Base-by-base conservation (phyloP, 352 stramenopile species). In the Thalassiosira livingstoniorum region DNA sequence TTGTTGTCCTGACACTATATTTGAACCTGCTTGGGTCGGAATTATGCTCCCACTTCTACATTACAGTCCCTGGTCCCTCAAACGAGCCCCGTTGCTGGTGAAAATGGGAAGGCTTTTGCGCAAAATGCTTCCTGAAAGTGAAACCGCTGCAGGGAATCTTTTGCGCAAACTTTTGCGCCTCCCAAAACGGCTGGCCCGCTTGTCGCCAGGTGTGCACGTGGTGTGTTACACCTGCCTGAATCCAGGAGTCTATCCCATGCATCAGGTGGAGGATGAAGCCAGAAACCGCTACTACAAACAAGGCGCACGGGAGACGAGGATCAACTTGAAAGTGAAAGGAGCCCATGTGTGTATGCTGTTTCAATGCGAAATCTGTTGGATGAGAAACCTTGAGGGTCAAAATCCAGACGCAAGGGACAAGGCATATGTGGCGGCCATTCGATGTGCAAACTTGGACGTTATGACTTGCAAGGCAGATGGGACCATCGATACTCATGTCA, bases 351-450 rank as follows among this genome's bases (percentile, higher is more conserved):
- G 57, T 15, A 47, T 67, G 4, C 51, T 67, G 0, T 89, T 91
- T 72, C 74, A 87, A 42, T 91, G 85, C 66, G 82, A 91, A n/a
- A 3, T 51, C 0, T 91, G 85, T 60, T 82, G 70, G 61, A 66
- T 87, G 13, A 11, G 53, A 5, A 86, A 86, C 43, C 37, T 83
- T 0, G 58, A 68, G n/a, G 37, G 51, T 2, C n/a, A n/a, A n/a
- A n/a, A n/a, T n/a, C n/a, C 32, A 25, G 2, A n/a, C 5, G 21
- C 32, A 1, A 29, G 34, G 18, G 47, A 65, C 39, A 53, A 68
- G 0, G 0, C n/a, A 0, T 27, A 51, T 0, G 32, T 79, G 0
- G 29, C 10, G 13, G 70, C 43, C 35, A 71, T 72, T 18, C 47
- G 21, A 18, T 34, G 47, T 2, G 71, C 47, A 0, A 78, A 64